Evolutionary conservation across 305 asterid genomes (phyloP), one percentile per base, ranked within the genome.

Genomic region (Solanum chacoense): DNA sequence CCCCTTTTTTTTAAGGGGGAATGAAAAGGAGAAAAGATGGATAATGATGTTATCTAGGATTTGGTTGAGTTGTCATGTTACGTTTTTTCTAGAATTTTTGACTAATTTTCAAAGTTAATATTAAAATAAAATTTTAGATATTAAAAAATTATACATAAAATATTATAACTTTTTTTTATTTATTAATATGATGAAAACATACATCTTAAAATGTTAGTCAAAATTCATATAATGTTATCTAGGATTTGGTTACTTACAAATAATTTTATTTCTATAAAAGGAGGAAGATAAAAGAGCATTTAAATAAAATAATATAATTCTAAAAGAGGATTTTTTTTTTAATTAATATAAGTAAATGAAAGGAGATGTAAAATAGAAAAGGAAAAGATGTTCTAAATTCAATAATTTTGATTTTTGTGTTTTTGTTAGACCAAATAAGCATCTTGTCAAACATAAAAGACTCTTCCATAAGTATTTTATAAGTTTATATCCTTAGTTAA

Each of bases 101-200:
- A 55, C 1, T 55, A 18, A 55, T 18, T 55, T 55, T 55, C 0
- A 18, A 55, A 55, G 24, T 0, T 55, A 55, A 59, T 18, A 55
- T 1, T 7, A 55, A 55, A 55, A 55, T 55, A 20, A 55, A 55
- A 7, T 18, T 20, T 55, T 55, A 59, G 2, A 59, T 59, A 59
- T 59, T 18, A 0, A 59, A 3, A 59, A 59, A 59, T 7, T 59
- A 20, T 59, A 59, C 0, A 0, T 0, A 20, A 59, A 59, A 0
- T 20, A 59, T 0, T 8, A 55, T 55, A 55, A 20, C 2, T 50
- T 37, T 11, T 3, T 18, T 20, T 59, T 20, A 7, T 20, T 7
- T 55, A 8, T 55, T 20, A 55, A 55, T 55, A 3, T 55, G 1
- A 8, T 7, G 0, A 20, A 55, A 55, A 3, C 3, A 7, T 55